These are phyloP conservation scores for Aspergillus nomiae DNA, from an alignment of 2,329 filamentous ascomycete species.

Conservation along the genomic window DNA sequence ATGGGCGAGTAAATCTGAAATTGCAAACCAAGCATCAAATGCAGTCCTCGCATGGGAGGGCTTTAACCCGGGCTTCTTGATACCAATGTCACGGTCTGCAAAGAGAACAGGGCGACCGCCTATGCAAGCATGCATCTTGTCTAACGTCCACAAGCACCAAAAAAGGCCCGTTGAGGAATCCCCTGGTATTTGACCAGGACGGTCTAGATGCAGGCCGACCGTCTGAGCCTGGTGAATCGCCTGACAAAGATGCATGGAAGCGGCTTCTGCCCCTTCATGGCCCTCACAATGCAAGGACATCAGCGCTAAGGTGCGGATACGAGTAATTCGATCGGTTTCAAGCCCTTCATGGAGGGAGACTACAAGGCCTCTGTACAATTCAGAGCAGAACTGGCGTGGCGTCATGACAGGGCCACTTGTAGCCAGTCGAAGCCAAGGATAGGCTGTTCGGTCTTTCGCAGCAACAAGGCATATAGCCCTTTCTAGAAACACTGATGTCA, in stretches of 20 bases:
- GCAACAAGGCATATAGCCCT: conserved; percentile 44
- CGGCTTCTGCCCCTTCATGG: conserved; percentile 42
- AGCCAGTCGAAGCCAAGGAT: conserved; percentile 33
- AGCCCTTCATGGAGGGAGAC: conserved; percentile 41
- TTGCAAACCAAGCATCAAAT: conserved; percentile 41
- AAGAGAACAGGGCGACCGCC: conserved; percentile 43
- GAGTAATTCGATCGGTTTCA: conserved; percentile 39
- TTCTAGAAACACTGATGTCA: conserved; percentile 38
- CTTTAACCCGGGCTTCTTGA: conserved; percentile 30
- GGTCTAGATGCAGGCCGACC: conserved; percentile 41
- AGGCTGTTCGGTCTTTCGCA: conserved; percentile 39
- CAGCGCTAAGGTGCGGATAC: conserved; percentile 41
- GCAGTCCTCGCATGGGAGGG: conserved; percentile 21
- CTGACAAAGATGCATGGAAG: conserved; percentile 42
- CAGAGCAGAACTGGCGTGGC: conserved; percentile 41
- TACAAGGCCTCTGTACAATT: conserved; percentile 40
- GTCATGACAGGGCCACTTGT: conserved; percentile 33
- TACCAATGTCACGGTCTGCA: conserved; percentile 43
- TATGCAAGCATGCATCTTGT: conserved; percentile 45
- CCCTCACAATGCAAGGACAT: conserved; percentile 46
- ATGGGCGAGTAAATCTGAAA: conserved; percentile 40
- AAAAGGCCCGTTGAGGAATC: conserved; percentile 38
- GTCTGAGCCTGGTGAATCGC: conserved; percentile 46
- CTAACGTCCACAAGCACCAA: conserved; percentile 45
- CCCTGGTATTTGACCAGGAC: conserved; percentile 31